phyloP scores from a whole-genome alignment of 2,329 filamentous ascomycete genomes.

The Pseudopyrenochaeta lycopersici region DNA sequence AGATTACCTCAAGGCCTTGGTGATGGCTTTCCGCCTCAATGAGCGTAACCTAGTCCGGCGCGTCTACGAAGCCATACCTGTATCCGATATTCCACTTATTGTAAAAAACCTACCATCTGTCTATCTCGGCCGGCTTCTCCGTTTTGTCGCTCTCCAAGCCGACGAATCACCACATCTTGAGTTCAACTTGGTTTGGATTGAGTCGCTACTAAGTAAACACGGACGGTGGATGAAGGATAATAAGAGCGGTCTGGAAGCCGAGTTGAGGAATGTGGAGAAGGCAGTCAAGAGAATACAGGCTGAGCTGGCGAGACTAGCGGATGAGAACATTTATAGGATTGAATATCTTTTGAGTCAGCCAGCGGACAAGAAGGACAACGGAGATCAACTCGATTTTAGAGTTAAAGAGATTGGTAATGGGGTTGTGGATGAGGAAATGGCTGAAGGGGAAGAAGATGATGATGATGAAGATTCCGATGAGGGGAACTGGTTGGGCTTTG shows the following conservation, averaged over 20 bases:
- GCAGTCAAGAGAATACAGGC: conserved; percentile 82
- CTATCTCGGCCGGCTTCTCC: conserved; percentile 84
- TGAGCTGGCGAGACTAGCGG: conserved; percentile 82
- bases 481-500: conserved; percentile 64
- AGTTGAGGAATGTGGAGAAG: conserved; percentile 82
- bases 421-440: conserved; percentile 47
- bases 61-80: conserved; percentile 85
- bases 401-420: conserved; percentile 42
- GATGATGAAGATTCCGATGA: conserved; percentile 50
- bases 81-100: conserved; percentile 77
- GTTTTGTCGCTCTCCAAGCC: conserved; percentile 86
- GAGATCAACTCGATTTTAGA: conserved; percentile 40
- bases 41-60: conserved; percentile 81
- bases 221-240: conserved; percentile 86
- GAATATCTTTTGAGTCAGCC: conserved; percentile 77
- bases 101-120: conserved; percentile 82
- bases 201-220: conserved; percentile 80
- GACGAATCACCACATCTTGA: conserved; percentile 94
- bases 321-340: conserved; percentile 88
- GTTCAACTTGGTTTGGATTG: conserved; percentile 93
- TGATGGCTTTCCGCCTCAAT: conserved; percentile 98
- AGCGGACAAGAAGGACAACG: conserved; percentile 35
- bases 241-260: conserved; percentile 79
- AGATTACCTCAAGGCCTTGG: conserved; percentile 88
- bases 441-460: conserved; percentile 43